Percentiles rank a stretch among this genome's conserved stretches.
Conservation (phyloP, 225 moss, liverwort and hornwort species). For the Straminergon stramineum region DNA sequence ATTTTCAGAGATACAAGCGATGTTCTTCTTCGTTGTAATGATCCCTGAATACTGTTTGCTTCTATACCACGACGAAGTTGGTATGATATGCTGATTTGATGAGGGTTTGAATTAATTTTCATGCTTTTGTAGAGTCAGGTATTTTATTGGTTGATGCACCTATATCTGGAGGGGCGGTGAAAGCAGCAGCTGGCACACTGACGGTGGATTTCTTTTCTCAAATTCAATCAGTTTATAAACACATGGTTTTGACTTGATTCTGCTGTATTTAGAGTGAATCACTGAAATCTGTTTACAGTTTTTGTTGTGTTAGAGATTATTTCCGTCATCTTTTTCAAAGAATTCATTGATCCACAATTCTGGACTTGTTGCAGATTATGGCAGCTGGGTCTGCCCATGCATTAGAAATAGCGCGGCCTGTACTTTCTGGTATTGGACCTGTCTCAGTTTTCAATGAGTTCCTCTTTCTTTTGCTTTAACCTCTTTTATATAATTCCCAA, state of each 20-base stretch:
- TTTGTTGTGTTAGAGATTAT: neutral
- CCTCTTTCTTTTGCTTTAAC: neutral
- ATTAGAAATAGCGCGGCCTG: constrained; percentile 21
- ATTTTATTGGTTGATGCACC: constrained; percentile 61
- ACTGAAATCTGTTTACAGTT: neutral
- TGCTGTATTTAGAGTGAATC: neutral
- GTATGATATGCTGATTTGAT: neutral
- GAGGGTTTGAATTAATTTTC: neutral
- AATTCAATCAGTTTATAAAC: neutral
- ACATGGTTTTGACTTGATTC: neutral
- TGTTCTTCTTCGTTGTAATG: neutral
- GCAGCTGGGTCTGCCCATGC: constrained; percentile 29
- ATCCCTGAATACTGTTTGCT: neutral
- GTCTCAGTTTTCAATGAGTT: neutral
- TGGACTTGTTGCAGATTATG: constrained; percentile 34
- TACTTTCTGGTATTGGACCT: constrained; percentile 25
- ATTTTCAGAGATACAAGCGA: neutral
- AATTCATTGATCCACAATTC: neutral
- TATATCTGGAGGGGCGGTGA: constrained; percentile 43
- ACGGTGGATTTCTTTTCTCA: constrained; percentile 28
- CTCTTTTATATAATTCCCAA: neutral
- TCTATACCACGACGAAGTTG: neutral
- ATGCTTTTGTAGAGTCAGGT: constrained; percentile 14
- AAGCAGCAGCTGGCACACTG: constrained; percentile 36
- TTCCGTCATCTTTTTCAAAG: neutral